Evolutionary conservation across 1,284 basidiomycete species (phyloP), one percentile per base, ranked within the genome.

Genomic region (Fomitopsis pinicola): DNA sequence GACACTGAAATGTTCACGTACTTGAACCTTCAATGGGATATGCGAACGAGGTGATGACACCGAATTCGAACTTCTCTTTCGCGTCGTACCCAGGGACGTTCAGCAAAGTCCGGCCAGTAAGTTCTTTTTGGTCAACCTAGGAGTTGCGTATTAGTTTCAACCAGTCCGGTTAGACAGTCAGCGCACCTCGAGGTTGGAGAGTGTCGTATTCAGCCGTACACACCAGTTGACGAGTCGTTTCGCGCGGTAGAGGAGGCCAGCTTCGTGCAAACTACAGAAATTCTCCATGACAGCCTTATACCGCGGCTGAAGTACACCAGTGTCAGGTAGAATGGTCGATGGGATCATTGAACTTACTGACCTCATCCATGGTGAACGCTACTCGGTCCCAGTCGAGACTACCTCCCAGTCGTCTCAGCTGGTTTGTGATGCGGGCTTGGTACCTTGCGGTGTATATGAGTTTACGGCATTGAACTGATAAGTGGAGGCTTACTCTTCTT

Each of bases 141-240:
- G 1, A 35, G 30, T 14, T 14, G 1, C 8, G 30, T 5, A 33
- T 33, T 33, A 33, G 8, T 33, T 33, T 33, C 8, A 5, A 5
- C 8, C 30, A 33, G 30, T 33, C 30, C 30, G 30, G 30, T 33
- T 33, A 36, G 22, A n/a, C n/a, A 30, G 30, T 3, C 8, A 19
- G 46, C 53, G 53, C 57, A 89, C 91, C 83, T 99, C 97, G 59
- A 99, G 83, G 76, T 98, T 98, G 55, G 96, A 98, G 8, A 99
- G 80, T 0, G 96, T 97, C 9, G 97, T 99, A 76, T 98, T 98
- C 64, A 99, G 79, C 72, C 88, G 86, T 62, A 95, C 92, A 82
- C 97, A 99, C 97, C 97, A 99, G 75, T 99, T 98, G 67, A 99
- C 97, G 57, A 99, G 86, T 42, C 97, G 88, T 75, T 98, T 99